Evolutionary conservation across 169 alveolate species (phyloP), one percentile per base, ranked within the genome.

Genomic region (Plasmodium falciparum): DNA sequence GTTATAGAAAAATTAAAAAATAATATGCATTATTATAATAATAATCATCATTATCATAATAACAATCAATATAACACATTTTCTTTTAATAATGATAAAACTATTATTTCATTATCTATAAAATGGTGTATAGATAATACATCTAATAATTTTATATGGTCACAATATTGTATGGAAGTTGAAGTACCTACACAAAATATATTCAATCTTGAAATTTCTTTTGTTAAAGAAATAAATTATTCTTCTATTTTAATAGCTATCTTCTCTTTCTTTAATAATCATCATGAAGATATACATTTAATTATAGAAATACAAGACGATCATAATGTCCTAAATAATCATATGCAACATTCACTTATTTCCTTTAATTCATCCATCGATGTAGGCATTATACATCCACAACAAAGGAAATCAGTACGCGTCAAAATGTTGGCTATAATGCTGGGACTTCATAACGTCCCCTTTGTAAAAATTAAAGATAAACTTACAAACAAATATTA

Each of bases 161-260:
- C 89, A 17, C 89, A 76, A 43, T 76, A 76, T 29, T 76, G 56
- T 13, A 29, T 76, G 29, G 89, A 76, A 50, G 75, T 63, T n/a
- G 76, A 76, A 56, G 66, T 76, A 69, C 89, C 89, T 20, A 15
- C 65, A 43, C 52, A 67, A 17, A 67, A 62, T n/a, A 22, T 43
- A 45, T 76, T 76, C 45, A 66, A 47, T 33, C 58, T 76, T 0
- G 89, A 76, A 24, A 72, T 76, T 76, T 76, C 89, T 39, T 76
- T 76, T 56, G 89, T 76, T 49, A 76, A 76, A 69, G 89, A 76
- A 76, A 76, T 76, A 24, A 76, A 76, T 58, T 62, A 43, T 63
- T 76, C 89, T 9, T 76, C 89, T 39, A 70, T 76, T 11, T 58
- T 76, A 49, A 47, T 58, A 54, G 89, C 73, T 6, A 58, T 76